A percentile compares a stretch with the other conserved stretches of the same genome.
These are phyloP conservation scores for Aphanomyces stellatus DNA, from an alignment of 352 stramenopile species.

Conservation along the genomic window DNA sequence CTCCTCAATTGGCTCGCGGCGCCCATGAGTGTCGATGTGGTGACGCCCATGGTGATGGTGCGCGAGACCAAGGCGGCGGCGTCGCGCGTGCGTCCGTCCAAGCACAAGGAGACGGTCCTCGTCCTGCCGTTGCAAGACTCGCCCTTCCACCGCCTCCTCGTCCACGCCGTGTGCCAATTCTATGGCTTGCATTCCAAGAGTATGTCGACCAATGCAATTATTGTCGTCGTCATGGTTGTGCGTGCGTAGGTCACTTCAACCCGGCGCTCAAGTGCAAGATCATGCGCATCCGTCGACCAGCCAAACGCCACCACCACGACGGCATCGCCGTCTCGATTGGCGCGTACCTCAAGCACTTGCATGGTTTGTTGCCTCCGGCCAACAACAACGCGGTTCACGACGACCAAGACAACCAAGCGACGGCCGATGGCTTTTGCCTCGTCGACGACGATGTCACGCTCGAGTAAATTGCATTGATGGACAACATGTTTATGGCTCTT, in stretches of 20 bases:
- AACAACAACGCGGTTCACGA: background rate
- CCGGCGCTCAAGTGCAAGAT: background rate
- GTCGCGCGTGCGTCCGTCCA: slow-evolving; percentile 28
- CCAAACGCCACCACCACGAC: slow-evolving; percentile 2
- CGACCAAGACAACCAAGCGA: background rate
- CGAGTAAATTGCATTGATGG: background rate
- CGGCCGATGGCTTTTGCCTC: background rate
- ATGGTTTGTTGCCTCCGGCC: background rate
- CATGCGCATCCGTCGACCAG: slow-evolving; percentile 9
- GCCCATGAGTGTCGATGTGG: slow-evolving; percentile 35
- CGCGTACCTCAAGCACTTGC: background rate
- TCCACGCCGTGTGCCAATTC: slow-evolving; percentile 85
- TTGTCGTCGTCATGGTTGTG: too few relatives aligned
- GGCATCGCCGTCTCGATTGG: slow-evolving; percentile 8
- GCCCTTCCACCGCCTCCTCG: slow-evolving; percentile 78
- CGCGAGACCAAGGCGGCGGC: background rate
- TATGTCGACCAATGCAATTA: slow-evolving; percentile 26
- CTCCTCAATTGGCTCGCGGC: slow-evolving; percentile 52
- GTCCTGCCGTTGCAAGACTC: slow-evolving; percentile 71
- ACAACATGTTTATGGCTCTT: background rate
- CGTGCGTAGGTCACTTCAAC: slow-evolving; percentile 2
- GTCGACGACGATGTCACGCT: background rate
- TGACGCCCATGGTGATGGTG: slow-evolving; percentile 12
- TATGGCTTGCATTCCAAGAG: slow-evolving; percentile 76
- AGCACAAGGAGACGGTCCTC: slow-evolving; percentile 57